Conservation (phyloP, 148 eudicot species). For the Silene conica region DNA sequence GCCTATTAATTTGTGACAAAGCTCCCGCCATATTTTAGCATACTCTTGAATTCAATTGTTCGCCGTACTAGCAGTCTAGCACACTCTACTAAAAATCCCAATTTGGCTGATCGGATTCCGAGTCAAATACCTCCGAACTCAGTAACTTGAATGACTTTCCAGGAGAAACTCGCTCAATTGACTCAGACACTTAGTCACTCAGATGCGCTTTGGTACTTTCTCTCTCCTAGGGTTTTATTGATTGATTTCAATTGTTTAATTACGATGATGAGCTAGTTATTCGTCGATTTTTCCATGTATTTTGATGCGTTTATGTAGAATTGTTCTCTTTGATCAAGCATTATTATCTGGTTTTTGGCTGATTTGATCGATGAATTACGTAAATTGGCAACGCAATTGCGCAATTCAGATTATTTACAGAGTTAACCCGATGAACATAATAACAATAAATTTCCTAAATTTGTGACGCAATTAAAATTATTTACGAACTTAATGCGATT, state of each 20-base stretch:
- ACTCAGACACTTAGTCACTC: constrained; percentile 23
- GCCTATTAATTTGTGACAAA: too few relatives aligned
- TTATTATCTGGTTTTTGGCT: constrained; percentile 40
- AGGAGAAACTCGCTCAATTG: not conserved
- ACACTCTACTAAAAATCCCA: not conserved
- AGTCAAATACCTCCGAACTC: constrained; percentile 57
- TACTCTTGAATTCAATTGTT: not conserved
- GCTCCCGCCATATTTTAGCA: constrained; percentile 5
- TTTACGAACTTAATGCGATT: not conserved
- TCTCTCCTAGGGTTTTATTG: constrained; percentile 8
- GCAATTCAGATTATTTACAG: not conserved
- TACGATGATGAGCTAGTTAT: not conserved
- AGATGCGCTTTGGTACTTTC: constrained; percentile 51
- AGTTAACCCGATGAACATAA: not conserved
- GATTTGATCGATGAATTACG: constrained; percentile 42
- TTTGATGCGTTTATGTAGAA: constrained; percentile 59
- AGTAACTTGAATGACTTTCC: constrained; percentile 46
- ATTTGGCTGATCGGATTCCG: constrained; percentile 7
- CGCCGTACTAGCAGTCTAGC: not conserved
- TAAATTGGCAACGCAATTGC: constrained; percentile 55
- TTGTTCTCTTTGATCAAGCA: constrained; percentile 36
- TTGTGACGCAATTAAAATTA: constrained; percentile 37
- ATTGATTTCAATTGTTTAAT: not conserved
- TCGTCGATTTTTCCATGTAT: constrained; percentile 43
- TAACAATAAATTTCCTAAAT: constrained; percentile 43